Base-by-base conservation (phyloP, 176 grass and related monocot species). In the Rhipidocladum racemiflorum region DNA sequence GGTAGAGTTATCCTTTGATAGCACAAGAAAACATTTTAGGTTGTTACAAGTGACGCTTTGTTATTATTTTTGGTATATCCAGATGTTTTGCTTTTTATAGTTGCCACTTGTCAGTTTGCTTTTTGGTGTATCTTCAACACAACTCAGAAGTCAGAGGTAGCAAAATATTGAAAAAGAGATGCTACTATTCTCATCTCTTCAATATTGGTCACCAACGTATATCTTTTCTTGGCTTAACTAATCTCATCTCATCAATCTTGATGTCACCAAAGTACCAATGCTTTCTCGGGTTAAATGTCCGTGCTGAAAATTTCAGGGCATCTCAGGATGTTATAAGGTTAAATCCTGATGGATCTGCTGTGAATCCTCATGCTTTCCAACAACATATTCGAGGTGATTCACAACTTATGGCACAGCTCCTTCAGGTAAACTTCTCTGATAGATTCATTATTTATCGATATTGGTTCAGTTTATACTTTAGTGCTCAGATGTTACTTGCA, bases 371-470 rank as follows among this genome's bases (percentile, higher is more conserved):
- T 83, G 88, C 89, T 80, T 98, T 98, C 70, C 92, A 80, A 51
- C 96, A 98, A 81, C 92, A 86, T 66, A 76, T 91, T 81, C 86
- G 88, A 45, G 67, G 80, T 69, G 89, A 98, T 85, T 93, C 96
- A 56, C 92, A 90, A 45, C 88, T 98, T 56, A 95, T 98, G 89
- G 87, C 87, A 59, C 96, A 87, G 56, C 92, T 98, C 75, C 96
- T 85, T 80, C 92, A 98, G 96, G 96, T 91, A 91, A 60, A 82
- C n/a, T 28, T 25, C 73, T 16, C 21, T 72, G 36, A 17, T 56
- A 51, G 36, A 30, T 66, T 84, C 20, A 70, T 68, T 57, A 28
- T 53, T 71, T 46, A 67, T 62, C 15, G 54, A 66, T 21, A 28
- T 34, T 86, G 2, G 43, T 10, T 10, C 13, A 39, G 38, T 35